Conservation (phyloP, 805 yeast species). For the Jamesozyma rosinii region DNA sequence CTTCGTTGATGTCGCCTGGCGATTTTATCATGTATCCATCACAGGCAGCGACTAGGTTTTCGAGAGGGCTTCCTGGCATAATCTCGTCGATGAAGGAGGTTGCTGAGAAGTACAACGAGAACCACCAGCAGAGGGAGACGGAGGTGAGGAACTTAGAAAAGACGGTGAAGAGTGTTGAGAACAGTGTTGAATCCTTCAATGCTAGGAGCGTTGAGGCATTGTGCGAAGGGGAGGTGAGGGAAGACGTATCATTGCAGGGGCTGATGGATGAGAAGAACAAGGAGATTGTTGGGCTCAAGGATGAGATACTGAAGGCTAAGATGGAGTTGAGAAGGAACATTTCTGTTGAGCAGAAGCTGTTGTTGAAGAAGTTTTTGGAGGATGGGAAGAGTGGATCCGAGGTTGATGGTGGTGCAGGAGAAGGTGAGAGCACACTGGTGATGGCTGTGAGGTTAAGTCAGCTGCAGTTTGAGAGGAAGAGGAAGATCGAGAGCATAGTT, state of each 20-base stretch:
- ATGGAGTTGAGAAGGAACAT: slow-evolving; percentile 17
- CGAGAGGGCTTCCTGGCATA: slow-evolving; percentile 24
- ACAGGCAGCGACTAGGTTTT: slow-evolving; percentile 26
- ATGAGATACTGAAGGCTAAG: slow-evolving; percentile 15
- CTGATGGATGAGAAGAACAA: slow-evolving; percentile 10
- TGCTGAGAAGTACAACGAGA: slow-evolving; percentile 46
- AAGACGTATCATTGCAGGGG: slow-evolving; percentile 34
- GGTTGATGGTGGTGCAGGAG: slow-evolving; percentile 7
- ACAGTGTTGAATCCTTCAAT: slow-evolving; percentile 17
- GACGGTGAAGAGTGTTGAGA: slow-evolving; percentile 17
- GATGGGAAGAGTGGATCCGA: background rate
- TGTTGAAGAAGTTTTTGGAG: slow-evolving; percentile 8
- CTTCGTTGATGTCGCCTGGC: slow-evolving; percentile 5
- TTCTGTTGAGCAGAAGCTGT: slow-evolving; percentile 27
- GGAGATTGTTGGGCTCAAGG: slow-evolving; percentile 8
- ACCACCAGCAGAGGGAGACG: slow-evolving; percentile 38
- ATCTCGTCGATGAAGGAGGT: slow-evolving; percentile 31
- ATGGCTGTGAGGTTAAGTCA: slow-evolving; percentile 31
- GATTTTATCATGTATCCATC: slow-evolving; percentile 27
- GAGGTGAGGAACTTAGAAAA: slow-evolving; percentile 30
- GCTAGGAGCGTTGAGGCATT: slow-evolving; percentile 31
- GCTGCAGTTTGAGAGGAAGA: slow-evolving; percentile 36
- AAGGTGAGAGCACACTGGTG: slow-evolving; percentile 16
- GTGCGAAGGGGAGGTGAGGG: slow-evolving; percentile 51
- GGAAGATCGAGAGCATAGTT: slow-evolving; percentile 31